Evolutionary conservation across 2,329 filamentous ascomycete genomes (phyloP), one percentile per base, ranked within the genome.

Genomic region (Uncinocarpus reesii): DNA sequence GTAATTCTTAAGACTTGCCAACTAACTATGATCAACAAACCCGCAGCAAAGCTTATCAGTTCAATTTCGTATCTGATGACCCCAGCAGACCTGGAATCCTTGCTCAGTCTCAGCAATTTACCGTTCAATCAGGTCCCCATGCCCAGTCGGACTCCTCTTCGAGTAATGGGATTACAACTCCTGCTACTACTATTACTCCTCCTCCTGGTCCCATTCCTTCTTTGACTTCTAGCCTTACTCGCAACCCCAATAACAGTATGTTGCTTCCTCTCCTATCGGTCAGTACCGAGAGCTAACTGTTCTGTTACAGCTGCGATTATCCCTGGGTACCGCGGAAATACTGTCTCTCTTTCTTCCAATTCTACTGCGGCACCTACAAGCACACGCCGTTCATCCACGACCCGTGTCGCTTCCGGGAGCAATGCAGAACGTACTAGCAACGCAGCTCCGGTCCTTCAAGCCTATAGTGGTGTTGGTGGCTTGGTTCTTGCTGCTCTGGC

Each of bases 61-160:
- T 71, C 62, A 69, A 71, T 57, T 59, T 69, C 49, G 43, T 66
- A 47, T 64, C 65, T 42, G 60, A 61, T 49, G 47, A 50, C 2
- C 47, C 49, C 13, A 50, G 53, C 23, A 66, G 65, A 55, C 60
- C 47, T 29, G 69, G 68, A 31, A 70, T 71, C 51, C 57, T 71
- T 26, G 65, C 67, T 21, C 68, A 71, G 58, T 68, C 65, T 15
- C 54, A 59, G 28, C 59, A 64, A 42, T 65, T 65, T 55, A 57
- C 55, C 42, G 60, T 64, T 49, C 13, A 42, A 7, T 11, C 40
- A 13, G 13, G 15, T 11, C 11, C 26, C 11, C 26, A 28, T 28
- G 11, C 11, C 26, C 6, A 28, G 6, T 28, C 26, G 11, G 26
- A n/a, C n/a, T n/a, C n/a, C n/a, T 21, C 44, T 32, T 21, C 43